Conservation (phyloP, 305 asterid species). For the Ilex paraguariensis region DNA sequence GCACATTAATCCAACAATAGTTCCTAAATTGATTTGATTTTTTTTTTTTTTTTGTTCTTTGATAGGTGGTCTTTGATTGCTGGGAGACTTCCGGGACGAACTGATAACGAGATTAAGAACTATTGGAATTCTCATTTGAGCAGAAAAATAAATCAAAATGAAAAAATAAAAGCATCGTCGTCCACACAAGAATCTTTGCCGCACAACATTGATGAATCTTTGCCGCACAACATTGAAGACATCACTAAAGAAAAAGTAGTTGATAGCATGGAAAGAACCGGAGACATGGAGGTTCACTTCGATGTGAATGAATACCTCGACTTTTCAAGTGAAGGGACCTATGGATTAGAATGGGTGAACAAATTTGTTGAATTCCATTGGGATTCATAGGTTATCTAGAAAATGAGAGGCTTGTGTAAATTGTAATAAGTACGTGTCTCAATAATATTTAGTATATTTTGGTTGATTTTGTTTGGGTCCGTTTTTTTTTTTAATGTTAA, state of each 20-base stretch:
- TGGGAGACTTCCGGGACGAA: conserved; percentile 22
- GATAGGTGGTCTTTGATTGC: conserved; percentile 22
- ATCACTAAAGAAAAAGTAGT: not conserved
- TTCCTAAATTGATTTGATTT: no score
- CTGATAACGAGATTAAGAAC: conserved; percentile 16
- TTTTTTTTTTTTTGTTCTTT: no score
- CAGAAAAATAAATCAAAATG: conserved; percentile 4
- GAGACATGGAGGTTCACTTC: conserved; percentile 1
- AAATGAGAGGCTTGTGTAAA: no score
- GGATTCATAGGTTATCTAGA: no score
- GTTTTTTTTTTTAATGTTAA: no score
- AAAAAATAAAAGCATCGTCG: not conserved
- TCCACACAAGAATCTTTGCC: not conserved
- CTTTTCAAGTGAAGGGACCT: conserved; percentile 4
- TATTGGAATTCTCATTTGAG: conserved; percentile 24
- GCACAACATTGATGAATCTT: not conserved
- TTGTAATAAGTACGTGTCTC: no score
- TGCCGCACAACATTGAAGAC: not conserved
- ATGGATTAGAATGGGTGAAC: conserved; percentile 10
- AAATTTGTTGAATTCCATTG: no score
- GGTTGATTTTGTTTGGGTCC: no score
- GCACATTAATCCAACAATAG: no score
- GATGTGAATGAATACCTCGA: conserved; percentile 7
- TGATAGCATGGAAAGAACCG: not conserved
- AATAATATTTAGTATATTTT: no score